Evolutionary conservation across 768 basidiomycete species (phyloP), one percentile per base, ranked within the genome.

Genomic region (Pholiota microspora): DNA sequence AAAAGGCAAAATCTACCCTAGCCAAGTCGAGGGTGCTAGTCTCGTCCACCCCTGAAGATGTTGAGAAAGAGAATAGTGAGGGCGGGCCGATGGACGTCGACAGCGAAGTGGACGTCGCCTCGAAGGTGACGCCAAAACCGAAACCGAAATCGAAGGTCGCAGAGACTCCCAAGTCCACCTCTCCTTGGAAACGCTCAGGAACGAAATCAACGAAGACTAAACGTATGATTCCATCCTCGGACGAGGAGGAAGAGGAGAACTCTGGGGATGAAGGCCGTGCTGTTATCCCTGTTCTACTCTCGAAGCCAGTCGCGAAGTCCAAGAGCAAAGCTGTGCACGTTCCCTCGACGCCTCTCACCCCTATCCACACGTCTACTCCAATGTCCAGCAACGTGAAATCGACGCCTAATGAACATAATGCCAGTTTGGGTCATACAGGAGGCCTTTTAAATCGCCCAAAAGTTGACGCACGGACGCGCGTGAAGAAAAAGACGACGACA

Each of bases 381-480:
- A 13, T 35, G 13, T 7, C 35, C 7, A 16, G 40, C 21, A 23
- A 10, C 38, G n/a, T 18, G 16, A 40, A 21, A 7, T n/a, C 18
- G 16, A 40, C 13, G 1, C n/a, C 40, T 10, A 42, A 18, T 9
- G 40, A 9, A 7, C n/a, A 25, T 6, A 16, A 31, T 25, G 6
- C 44, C 49, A 7, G 23, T 45, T 31, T 21, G 25, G 9, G 31
- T 10, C 9, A 16, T 12, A 10, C 40, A 21, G 54, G 49, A 4
- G 58, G 64, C 29, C 40, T 65, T 23, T 42, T 65, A 27, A 62
- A 46, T 34, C 57, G 48, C 18, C 40, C 57, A 2, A 64, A 65
- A 34, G 63, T 53, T 2, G 68, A 67, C 53, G 66, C 68, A 18
- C 54, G 67, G 34, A 69, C 68, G 42, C 52, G 65, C 31, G 59